Base-by-base conservation (phyloP, 2,329 filamentous ascomycete genomes). In the Orbilia javanica region DNA sequence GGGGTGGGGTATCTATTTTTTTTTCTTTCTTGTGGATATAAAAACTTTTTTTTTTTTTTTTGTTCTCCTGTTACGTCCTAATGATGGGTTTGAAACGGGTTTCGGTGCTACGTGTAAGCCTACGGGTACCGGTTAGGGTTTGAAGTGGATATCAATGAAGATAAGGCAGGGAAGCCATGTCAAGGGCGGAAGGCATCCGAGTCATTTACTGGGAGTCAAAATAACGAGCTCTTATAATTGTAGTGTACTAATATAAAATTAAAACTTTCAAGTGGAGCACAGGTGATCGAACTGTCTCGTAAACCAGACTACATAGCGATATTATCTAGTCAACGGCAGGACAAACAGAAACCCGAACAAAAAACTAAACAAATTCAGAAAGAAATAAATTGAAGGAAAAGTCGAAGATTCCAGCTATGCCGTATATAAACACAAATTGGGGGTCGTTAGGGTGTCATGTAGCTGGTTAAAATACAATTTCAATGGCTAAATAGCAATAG, bases 401-500 rank as follows among this genome's bases (percentile, higher is more conserved):
- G 27, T 27, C 11, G 5, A 42, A 42, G 52, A 27, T 60, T 57
- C 55, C 34, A 60, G 55, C 29, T 53, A 36, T 39, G n/a, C 18
- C 25, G 31, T 34, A 42, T 60, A 25, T 4, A 60, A 42, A 60
- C 29, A 25, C 55, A 42, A 6, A 3, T n/a, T 34, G 11, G 8
- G 10, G 55, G 34, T 60, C 55, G 34, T 60, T 60, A 60, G 34
- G 55, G 55, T 31, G 29, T 39, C 52, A 57, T 15, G 31, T 13
- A 27, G 52, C 13, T 18, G 20, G 29, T 57, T 63, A 48, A 25
- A 64, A 64, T 48, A 46, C 39, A 42, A 20, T 52, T 48, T 18
- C 44, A 36, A 65, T 22, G 42, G 29, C 46, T 29, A 52, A 48
- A 57, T 22, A 68, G 29, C 34, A 69, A 50, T 18, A 48, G 60